Conservation (phyloP, 257 asterid species). For the Craterostigma plantagineum region DNA sequence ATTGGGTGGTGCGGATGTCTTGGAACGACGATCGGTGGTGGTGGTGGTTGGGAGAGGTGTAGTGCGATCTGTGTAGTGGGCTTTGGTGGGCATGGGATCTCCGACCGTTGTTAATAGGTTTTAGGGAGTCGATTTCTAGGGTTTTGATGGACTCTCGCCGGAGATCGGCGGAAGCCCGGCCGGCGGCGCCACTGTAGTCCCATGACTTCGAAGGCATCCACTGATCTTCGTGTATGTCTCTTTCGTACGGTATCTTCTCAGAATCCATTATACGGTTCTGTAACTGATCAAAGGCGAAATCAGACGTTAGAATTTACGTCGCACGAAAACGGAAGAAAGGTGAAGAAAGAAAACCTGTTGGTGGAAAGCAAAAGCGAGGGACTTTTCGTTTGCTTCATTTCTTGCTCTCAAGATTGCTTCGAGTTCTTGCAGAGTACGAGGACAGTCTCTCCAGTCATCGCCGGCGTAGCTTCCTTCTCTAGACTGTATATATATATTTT, state of each 20-base stretch:
- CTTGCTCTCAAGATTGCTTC: constrained; percentile 52
- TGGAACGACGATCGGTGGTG: no score
- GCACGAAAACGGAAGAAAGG: no score
- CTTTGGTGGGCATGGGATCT: constrained; percentile 45
- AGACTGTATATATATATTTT: no score
- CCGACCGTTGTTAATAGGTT: constrained; percentile 20
- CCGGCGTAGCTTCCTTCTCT: constrained; percentile 41
- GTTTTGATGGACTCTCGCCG: constrained; percentile 59
- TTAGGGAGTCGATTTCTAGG: constrained; percentile 46
- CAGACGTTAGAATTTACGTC: no score
- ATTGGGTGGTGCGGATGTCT: no score
- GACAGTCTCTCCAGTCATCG: constrained; percentile 66
- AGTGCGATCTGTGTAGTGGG: constrained; percentile 25
- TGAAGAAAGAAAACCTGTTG: constrained; percentile 28
- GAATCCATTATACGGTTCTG: constrained; percentile 24
- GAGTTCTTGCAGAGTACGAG: constrained; percentile 55
- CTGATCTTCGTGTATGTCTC: background rate
- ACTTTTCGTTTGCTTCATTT: constrained; percentile 58
- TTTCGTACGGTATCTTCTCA: constrained; percentile 6
- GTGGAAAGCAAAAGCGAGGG: constrained; percentile 52
- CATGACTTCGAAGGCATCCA: constrained; percentile 55
- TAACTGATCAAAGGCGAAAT: no score
- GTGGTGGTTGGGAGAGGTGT: constrained; percentile 1
- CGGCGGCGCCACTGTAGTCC: constrained; percentile 1
- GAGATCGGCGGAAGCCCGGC: constrained; percentile 48